A percentile compares a stretch with the other conserved stretches of the same genome.
These are phyloP conservation scores for Penicillium alfredii DNA, from an alignment of 495 filamentous ascomycete species.

Conservation along the genomic window DNA sequence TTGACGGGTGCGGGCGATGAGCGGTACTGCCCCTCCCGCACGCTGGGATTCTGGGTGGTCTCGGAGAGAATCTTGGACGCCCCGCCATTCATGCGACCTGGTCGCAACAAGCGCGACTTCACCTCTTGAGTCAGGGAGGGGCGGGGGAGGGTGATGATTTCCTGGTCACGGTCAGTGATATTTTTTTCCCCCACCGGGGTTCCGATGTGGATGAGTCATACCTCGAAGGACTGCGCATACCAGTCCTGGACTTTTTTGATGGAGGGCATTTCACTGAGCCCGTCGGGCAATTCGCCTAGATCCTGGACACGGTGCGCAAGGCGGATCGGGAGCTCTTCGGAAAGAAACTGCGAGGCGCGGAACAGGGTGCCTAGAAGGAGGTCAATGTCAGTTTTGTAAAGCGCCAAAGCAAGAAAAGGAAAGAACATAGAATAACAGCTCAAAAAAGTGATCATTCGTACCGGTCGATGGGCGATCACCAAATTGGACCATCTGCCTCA, in stretches of 20 bases:
- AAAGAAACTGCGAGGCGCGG: constrained; percentile 95
- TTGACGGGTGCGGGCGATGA: constrained; percentile 53
- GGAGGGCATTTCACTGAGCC: constrained; percentile 95
- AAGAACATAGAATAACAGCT: too few species aligned
- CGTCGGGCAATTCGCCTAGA: constrained; percentile 87
- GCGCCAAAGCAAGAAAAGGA: neutral
- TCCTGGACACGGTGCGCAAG: constrained; percentile 95
- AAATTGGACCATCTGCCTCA: constrained; percentile 99
- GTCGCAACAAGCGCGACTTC: constrained; percentile 68
- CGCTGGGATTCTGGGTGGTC: constrained; percentile 82
- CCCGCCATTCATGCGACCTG: constrained; percentile 56
- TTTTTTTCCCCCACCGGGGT: constrained; percentile 6
- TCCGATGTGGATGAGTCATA: constrained; percentile 35
- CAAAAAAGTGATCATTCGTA: too few species aligned
- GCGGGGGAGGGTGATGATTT: constrained; percentile 79
- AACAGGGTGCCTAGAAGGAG: constrained; percentile 75
- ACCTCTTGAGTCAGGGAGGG: constrained; percentile 73
- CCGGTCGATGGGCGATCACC: constrained; percentile 84
- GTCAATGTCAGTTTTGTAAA: neutral
- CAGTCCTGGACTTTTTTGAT: constrained; percentile 93
- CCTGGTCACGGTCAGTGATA: constrained; percentile 46
- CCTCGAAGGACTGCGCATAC: constrained; percentile 99
- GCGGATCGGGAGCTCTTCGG: constrained; percentile 95
- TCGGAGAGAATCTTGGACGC: constrained; percentile 65
- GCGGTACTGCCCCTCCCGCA: constrained; percentile 79